Conservation (phyloP, 2,329 filamentous ascomycete genomes). For the Neoarthrinium moseri region DNA sequence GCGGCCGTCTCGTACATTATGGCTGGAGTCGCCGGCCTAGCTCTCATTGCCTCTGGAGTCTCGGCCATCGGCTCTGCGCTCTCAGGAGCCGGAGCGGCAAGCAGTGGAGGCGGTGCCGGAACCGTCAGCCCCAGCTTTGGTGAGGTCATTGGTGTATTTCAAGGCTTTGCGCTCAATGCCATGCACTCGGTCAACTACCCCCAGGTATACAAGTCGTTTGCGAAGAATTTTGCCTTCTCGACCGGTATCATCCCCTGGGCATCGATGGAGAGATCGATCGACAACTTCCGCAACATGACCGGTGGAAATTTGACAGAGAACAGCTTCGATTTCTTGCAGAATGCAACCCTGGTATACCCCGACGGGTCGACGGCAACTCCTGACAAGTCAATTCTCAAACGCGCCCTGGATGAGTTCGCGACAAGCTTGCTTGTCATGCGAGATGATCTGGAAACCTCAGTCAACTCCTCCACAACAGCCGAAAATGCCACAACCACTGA, state of each 20-base stretch:
- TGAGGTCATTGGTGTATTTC: conserved; percentile 86
- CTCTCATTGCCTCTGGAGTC: conserved; percentile 70
- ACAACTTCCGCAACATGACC: conserved; percentile 75
- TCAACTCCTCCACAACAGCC: conserved; percentile 36
- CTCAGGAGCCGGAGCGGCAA: conserved; percentile 51
- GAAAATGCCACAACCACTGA: conserved; percentile 19
- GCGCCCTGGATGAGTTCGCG: conserved; percentile 47
- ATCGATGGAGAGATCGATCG: conserved; percentile 77
- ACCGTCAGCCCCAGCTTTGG: conserved; percentile 79
- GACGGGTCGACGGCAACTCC: conserved; percentile 53
- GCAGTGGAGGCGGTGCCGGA: conserved; percentile 55
- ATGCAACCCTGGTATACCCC: conserved; percentile 71
- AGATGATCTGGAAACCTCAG: conserved; percentile 45
- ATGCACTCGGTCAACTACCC: conserved; percentile 94
- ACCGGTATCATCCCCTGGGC: conserved; percentile 81
- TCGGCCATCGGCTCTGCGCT: conserved; percentile 65
- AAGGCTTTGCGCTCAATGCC: conserved; percentile 90
- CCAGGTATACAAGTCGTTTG: conserved; percentile 81
- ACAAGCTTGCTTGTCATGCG: conserved; percentile 56
- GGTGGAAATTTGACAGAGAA: conserved; percentile 85
- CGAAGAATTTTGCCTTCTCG: conserved; percentile 92
- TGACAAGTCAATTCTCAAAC: conserved; percentile 47
- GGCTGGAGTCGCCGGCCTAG: conserved; percentile 81
- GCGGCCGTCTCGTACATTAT: conserved; percentile 81
- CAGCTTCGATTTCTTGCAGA: conserved; percentile 72